phyloP scores from a whole-genome alignment of 2,329 filamentous ascomycete genomes.

The Clarireedia hainanense region DNA sequence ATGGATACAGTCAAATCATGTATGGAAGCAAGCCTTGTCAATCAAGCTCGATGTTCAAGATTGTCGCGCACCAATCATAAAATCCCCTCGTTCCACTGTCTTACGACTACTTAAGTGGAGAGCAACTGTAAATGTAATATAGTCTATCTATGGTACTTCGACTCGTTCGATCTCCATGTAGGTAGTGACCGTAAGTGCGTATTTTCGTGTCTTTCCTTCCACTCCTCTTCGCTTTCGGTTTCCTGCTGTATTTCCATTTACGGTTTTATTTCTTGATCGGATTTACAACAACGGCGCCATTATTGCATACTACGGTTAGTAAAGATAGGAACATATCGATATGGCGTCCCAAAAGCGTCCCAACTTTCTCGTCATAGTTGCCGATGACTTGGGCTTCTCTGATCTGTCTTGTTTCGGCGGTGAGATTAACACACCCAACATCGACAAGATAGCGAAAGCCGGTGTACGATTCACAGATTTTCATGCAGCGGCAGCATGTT shows the following conservation, averaged over 20 bases:
- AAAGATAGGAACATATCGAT: neutral
- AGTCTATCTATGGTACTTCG: too few species aligned
- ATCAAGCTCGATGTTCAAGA: neutral
- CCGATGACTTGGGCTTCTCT: conserved; percentile 38
- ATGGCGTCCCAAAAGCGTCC: conserved; percentile 10
- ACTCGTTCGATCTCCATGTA: too few species aligned
- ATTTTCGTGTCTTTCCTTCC: too few species aligned
- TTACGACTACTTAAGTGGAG: neutral
- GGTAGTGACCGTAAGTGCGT: too few species aligned
- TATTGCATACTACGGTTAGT: too few species aligned
- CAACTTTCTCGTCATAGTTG: conserved; percentile 40
- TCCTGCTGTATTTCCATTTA: too few species aligned
- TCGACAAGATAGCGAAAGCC: conserved; percentile 42
- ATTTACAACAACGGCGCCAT: too few species aligned
- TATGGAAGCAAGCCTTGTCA: neutral
- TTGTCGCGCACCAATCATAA: neutral
- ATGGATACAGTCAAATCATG: too few species aligned
- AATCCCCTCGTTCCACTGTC: neutral
- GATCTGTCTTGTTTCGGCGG: conserved; percentile 45
- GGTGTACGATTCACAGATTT: conserved; percentile 51
- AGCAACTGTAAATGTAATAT: too few species aligned
- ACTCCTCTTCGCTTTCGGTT: too few species aligned
- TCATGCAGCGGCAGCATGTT: conserved; percentile 49
- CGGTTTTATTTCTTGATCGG: too few species aligned
- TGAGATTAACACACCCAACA: conserved; percentile 50